These are phyloP conservation scores for Cymbopogon citratus DNA, from an alignment of 176 grass and related monocot species.

Conservation along the genomic window DNA sequence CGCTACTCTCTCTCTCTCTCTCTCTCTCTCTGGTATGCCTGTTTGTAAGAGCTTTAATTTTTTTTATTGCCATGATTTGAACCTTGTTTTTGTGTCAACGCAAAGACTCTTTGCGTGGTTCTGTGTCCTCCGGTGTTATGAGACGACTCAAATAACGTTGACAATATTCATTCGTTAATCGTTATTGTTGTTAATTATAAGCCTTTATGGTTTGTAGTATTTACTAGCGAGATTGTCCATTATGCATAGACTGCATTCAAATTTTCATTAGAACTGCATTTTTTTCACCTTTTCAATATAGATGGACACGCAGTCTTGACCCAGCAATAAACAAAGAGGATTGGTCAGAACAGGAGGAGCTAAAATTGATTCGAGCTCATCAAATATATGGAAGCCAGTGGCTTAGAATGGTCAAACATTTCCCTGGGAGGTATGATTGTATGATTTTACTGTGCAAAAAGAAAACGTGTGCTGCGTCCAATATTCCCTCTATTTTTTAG, in stretches of 20 bases:
- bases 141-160: background rate
- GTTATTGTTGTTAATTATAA: background rate
- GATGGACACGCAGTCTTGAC: slow-evolving; percentile 53
- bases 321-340: slow-evolving; percentile 57
- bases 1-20: too few relatives aligned
- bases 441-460: slow-evolving; percentile 10
- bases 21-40: background rate
- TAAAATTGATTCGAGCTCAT: slow-evolving; percentile 68
- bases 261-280: background rate
- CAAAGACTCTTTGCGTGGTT: background rate
- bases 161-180: background rate
- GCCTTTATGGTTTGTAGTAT: slow-evolving; percentile 5
- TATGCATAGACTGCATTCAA: background rate
- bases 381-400: slow-evolving; percentile 72
- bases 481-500: background rate
- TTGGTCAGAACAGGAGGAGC: slow-evolving; percentile 65
- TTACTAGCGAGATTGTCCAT: background rate
- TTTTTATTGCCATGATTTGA: background rate
- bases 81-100: background rate
- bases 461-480: background rate
- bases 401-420: slow-evolving; percentile 54
- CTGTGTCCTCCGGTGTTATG: background rate
- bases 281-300: slow-evolving; percentile 19
- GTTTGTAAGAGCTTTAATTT: background rate
- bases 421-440: slow-evolving; percentile 58